Conservation (phyloP, 2,329 filamentous ascomycete species). For the Celoporthe dispersa region DNA sequence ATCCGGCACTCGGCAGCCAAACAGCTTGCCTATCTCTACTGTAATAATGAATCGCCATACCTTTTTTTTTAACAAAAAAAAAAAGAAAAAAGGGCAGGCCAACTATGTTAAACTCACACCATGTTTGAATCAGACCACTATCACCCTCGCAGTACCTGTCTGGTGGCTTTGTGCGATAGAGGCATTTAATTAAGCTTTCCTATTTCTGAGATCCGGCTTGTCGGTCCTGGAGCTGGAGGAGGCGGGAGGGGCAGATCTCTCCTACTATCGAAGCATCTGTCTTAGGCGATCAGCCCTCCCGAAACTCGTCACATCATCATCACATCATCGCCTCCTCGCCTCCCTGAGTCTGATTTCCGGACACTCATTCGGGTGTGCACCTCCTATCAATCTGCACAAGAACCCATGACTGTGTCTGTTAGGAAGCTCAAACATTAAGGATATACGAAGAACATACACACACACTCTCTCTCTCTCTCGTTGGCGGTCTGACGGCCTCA, state of each 20-base stretch:
- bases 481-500: neutral
- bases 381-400: neutral
- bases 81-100: neutral
- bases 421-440: too few species aligned
- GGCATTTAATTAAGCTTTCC: neutral
- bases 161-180: too few species aligned
- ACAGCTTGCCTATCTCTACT: neutral
- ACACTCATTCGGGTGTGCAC: neutral
- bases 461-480: neutral
- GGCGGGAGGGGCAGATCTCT: neutral
- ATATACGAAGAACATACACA: too few species aligned
- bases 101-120: neutral
- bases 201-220: neutral
- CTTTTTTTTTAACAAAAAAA: too few species aligned
- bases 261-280: neutral
- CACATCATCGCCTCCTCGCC: neutral
- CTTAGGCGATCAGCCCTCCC: neutral
- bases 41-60: too few species aligned
- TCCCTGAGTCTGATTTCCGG: neutral
- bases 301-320: neutral
- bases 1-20: neutral
- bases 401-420: too few species aligned
- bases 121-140: neutral
- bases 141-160: too few species aligned
- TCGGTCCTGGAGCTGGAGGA: too few species aligned